phyloP scores from a whole-genome alignment of 441 rosid species.

The Corymbia citriodora region DNA sequence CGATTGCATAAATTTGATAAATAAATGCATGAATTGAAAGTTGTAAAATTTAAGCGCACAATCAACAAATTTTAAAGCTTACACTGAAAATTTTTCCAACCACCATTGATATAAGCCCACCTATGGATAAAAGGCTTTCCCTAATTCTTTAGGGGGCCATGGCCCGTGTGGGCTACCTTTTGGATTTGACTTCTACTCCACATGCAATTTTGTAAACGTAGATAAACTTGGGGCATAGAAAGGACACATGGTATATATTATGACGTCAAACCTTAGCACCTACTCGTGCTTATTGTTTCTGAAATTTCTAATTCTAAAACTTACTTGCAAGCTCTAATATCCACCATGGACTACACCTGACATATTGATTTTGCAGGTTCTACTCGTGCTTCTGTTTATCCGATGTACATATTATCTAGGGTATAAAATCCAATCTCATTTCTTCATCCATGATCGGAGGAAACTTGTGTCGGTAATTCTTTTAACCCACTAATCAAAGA shows the following conservation, averaged over 20 bases:
- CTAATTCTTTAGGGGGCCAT: neutral
- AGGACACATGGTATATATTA: neutral
- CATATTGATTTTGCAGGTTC: neutral
- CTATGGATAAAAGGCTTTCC: neutral
- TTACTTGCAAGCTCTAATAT: neutral
- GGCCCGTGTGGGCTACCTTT: neutral
- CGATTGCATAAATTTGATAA: neutral
- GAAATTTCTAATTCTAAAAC: neutral
- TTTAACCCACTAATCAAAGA: neutral
- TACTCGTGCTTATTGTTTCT: neutral
- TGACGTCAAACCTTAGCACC: neutral
- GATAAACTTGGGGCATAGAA: neutral
- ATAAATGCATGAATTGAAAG: neutral
- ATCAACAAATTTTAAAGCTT: neutral
- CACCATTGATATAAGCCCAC: neutral
- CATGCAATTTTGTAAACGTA: neutral
- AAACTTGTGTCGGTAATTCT: neutral
- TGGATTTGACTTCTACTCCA: neutral
- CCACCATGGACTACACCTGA: neutral
- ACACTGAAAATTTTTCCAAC: neutral
- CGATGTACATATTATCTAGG: neutral
- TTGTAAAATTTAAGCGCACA: neutral
- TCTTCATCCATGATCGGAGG: neutral
- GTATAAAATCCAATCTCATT: neutral
- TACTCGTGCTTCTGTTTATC: rapidly evolving